Evolutionary conservation across 352 stramenopile species (phyloP), one percentile per base, ranked within the genome.

Genomic region (Globisporangium sylvaticum): DNA sequence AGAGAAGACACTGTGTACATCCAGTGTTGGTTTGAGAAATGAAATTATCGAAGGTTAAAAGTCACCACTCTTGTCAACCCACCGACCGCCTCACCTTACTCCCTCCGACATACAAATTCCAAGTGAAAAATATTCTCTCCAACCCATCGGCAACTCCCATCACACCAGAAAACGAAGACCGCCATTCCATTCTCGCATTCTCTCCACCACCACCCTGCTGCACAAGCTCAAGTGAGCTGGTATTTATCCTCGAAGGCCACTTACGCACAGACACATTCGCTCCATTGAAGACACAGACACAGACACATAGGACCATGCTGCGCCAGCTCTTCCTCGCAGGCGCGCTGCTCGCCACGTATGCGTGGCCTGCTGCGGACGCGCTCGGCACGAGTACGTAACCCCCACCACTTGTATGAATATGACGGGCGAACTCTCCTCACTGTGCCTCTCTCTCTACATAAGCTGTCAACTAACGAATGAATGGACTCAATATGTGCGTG

Each of bases 351-450:
- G 55, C 76, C 29, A 62, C 54, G 48, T 63, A 66, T 18, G 27
- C 24, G 37, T 55, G 25, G n/a, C 34, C n/a, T 4, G 31, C 46
- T 15, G 65, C 58, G 32, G 25, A 42, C 39, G 73, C 78, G 29
- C 78, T 85, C 34, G 76, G 75, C 62, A 83, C 78, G 34, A 85
- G 78, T 85, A 77, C 67, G 77, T 81, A 5, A 10, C 12, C 42
- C 42, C 20, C 9, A 12, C 4, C 54, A n/a, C 22, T 25, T 3
- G 6, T 15, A 44, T 15, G 54, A 42, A 1, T 18, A 9, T 48
- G 5, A 22, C 7, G 39, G 20, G 9, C 18, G 15, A 1, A n/a
- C 18, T 22, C 37, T 8, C 18, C 7, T 12, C 42, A 8, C 20
- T 53, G 3, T 25, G 1, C 9, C 6, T 37, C 29, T 39, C 31